phyloP scores from a whole-genome alignment of 2,329 filamentous ascomycete species.

The Microcyclosporella mali region DNA sequence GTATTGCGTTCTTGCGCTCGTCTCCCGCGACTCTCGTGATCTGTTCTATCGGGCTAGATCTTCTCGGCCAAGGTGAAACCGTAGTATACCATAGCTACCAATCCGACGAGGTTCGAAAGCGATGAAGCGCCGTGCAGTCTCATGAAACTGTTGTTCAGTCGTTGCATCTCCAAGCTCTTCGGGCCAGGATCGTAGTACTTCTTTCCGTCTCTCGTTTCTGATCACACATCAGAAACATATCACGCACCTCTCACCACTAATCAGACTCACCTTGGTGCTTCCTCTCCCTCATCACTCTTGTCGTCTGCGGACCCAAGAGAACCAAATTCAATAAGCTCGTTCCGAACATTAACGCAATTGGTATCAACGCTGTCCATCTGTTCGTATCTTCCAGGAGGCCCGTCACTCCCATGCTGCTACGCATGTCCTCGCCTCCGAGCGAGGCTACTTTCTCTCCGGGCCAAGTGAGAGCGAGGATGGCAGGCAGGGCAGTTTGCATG shows the following conservation, averaged over 20 bases:
- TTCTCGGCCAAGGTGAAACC: conserved; percentile 66
- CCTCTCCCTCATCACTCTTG: conserved; percentile 65
- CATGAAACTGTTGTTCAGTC: conserved; percentile 71
- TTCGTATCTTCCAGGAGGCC: conserved; percentile 54
- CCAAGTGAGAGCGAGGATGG: conserved; percentile 71
- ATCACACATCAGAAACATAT: conserved; percentile 3
- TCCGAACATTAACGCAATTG: conserved; percentile 64
- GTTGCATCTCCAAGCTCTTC: conserved; percentile 77
- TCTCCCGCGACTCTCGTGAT: too few relatives aligned
- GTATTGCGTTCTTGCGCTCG: too few relatives aligned
- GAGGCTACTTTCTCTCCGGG: conserved; percentile 50
- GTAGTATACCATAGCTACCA: conserved; percentile 68
- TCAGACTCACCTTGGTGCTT: conserved; percentile 65
- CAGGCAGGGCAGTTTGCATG: conserved; percentile 69
- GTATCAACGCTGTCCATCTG: conserved; percentile 58
- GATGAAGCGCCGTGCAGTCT: conserved; percentile 76
- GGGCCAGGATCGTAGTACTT: conserved; percentile 72
- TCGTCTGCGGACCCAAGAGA: conserved; percentile 69
- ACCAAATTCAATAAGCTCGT: conserved; percentile 65
- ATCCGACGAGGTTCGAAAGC: conserved; percentile 66
- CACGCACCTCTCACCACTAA: not conserved
- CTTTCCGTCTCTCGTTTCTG: conserved; percentile 85
- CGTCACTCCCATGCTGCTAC: conserved; percentile 23
- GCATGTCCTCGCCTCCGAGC: conserved; percentile 18
- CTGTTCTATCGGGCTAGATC: conserved; percentile 32